These are phyloP conservation scores for Paradendryphiella salina DNA, from an alignment of 2,329 filamentous ascomycete genomes.

Conservation along the genomic window DNA sequence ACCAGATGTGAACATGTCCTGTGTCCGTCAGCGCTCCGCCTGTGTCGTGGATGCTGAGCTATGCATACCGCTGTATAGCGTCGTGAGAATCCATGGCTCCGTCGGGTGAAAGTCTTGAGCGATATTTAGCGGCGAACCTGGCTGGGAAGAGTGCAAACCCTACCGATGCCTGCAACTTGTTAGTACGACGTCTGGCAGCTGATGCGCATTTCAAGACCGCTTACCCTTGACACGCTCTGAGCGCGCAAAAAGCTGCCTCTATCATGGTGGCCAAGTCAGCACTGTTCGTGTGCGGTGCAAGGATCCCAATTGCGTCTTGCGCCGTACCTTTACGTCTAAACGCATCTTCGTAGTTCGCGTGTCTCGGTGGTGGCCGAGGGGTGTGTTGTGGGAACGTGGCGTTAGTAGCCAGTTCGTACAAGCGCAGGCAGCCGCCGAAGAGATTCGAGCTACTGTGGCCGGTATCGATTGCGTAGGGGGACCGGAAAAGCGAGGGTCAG, in stretches of 20 bases:
- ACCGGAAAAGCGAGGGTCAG: background rate
- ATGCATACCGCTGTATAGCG: conserved; percentile 82
- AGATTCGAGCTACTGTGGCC: background rate
- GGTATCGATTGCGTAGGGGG: background rate
- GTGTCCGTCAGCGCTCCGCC: conserved; percentile 32
- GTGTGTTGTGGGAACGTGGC: conserved; percentile 44
- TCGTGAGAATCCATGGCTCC: conserved; percentile 93
- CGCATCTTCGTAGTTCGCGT: conserved; percentile 46
- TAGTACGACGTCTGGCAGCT: conserved; percentile 22
- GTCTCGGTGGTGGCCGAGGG: conserved; percentile 37
- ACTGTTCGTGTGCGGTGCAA: background rate
- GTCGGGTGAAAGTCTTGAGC: conserved; percentile 94
- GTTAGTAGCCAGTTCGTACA: conserved; percentile 43
- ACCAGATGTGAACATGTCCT: conserved; percentile 99
- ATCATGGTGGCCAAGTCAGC: conserved; percentile 51
- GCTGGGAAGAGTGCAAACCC: conserved; percentile 9
- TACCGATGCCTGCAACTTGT: conserved; percentile 44
- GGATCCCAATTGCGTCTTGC: background rate
- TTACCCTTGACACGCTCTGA: conserved; percentile 84
- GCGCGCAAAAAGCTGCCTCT: conserved; percentile 83
- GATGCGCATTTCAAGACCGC: conserved; percentile 10
- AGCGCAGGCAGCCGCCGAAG: conserved; percentile 20
- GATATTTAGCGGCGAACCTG: conserved; percentile 20
- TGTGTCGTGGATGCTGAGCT: conserved; percentile 5
- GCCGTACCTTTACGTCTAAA: conserved; percentile 52